A percentile compares a stretch with the other conserved stretches of the same genome.
These are phyloP conservation scores for Ceratocystis cacaofunesta DNA, from an alignment of 2,329 filamentous ascomycete genomes.

Conservation along the genomic window DNA sequence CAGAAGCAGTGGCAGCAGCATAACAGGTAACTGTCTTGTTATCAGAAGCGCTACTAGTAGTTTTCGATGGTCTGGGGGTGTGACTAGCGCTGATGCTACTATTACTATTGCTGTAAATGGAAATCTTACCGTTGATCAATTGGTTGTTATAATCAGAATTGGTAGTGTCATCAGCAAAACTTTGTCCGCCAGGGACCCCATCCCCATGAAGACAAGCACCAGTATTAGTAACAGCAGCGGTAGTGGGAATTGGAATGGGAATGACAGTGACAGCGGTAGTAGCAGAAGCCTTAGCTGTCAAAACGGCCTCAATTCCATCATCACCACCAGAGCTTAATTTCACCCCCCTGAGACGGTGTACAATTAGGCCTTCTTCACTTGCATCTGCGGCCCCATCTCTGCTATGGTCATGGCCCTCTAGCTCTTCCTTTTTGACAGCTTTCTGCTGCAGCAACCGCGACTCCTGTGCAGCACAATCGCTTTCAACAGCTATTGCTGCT, in stretches of 20 bases:
- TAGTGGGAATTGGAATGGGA: neutral
- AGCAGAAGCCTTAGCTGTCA: neutral
- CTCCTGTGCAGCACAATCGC: neutral
- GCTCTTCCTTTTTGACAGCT: conserved; percentile 1
- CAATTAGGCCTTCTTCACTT: conserved; percentile 7
- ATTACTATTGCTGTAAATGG: neutral
- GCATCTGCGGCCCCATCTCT: neutral
- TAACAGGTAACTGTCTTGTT: neutral
- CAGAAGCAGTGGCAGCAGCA: neutral
- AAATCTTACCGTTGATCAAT: neutral
- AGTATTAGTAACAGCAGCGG: neutral
- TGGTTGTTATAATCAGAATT: neutral
- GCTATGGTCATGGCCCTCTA: neutral
- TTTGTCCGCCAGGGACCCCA: neutral
- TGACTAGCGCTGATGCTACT: neutral
- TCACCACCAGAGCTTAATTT: conserved; percentile 4
- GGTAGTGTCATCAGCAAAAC: neutral
- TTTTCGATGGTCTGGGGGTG: neutral
- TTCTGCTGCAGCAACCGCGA: neutral
- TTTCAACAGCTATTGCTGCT: neutral
- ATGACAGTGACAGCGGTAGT: neutral
- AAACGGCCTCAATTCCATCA: conserved; percentile 9
- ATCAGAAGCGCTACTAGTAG: neutral
- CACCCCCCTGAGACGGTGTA: conserved; percentile 9
- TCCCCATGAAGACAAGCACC: neutral